Evolutionary conservation across 2,329 filamentous ascomycete species (phyloP).

Genomic region (Fusarium tanahbumbuense): DNA sequence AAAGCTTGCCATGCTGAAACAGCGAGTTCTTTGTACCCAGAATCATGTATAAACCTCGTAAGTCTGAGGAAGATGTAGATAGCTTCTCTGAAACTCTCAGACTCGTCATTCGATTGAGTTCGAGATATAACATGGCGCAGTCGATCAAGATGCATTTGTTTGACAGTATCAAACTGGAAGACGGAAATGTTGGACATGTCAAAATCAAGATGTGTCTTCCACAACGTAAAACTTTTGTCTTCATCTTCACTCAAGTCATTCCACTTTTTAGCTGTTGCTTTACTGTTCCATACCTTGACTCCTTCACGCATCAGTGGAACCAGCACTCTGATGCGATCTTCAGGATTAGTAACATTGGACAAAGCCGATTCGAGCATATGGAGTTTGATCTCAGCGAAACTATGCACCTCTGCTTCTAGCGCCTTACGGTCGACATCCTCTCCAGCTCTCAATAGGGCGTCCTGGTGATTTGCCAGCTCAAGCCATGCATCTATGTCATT

Average conservation of each 20-base stretch:
- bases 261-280: slow-evolving; percentile 74
- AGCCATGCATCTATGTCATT: slow-evolving; percentile 79
- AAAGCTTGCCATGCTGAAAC: slow-evolving; percentile 85
- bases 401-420: slow-evolving; percentile 71
- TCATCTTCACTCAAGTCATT: slow-evolving; percentile 55
- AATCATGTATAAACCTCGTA: slow-evolving; percentile 79
- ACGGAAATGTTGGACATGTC: slow-evolving; percentile 73
- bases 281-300: slow-evolving; percentile 76
- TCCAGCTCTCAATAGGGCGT: slow-evolving; percentile 68
- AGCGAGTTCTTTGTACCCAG: slow-evolving; percentile 82
- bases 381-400: slow-evolving; percentile 82
- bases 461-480: slow-evolving; percentile 81
- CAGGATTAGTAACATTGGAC: slow-evolving; percentile 59
- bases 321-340: slow-evolving; percentile 70
- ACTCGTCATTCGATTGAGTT: background rate
- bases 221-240: slow-evolving; percentile 65
- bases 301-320: slow-evolving; percentile 80
- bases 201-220: slow-evolving; percentile 79
- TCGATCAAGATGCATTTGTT: slow-evolving; percentile 68
- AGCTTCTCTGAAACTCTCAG: slow-evolving; percentile 45
- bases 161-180: slow-evolving; percentile 76
- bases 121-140: slow-evolving; percentile 41
- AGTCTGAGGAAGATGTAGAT: slow-evolving; percentile 79
- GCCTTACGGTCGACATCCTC: slow-evolving; percentile 56
- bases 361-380: slow-evolving; percentile 84